Percentiles rank a stretch among this genome's conserved stretches.
Evolutionary conservation across 1,139 yeast species (phyloP).

Genomic region (Magnusiomyces fungicola): DNA sequence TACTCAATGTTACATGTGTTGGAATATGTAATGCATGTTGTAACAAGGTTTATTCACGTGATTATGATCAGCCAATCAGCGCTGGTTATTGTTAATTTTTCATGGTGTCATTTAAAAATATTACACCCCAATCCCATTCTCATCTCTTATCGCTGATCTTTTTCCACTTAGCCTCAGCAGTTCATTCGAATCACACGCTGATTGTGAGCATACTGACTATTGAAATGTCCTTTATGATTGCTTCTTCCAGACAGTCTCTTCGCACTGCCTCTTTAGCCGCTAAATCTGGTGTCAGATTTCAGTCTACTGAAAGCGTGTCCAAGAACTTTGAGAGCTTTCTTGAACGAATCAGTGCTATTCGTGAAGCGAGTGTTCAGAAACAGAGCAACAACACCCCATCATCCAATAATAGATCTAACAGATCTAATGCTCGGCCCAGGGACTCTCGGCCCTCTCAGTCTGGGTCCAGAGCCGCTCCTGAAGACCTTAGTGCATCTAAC

Average conservation of each 20-base stretch:
- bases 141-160: neutral
- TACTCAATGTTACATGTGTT: too few relatives aligned
- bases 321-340: too few relatives aligned
- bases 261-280: neutral
- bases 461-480: too few relatives aligned
- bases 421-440: too few relatives aligned
- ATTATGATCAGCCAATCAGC: conserved; percentile 24
- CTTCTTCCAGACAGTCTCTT: neutral
- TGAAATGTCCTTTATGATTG: neutral
- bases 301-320: neutral
- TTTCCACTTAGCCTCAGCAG: neutral
- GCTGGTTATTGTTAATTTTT: neutral
- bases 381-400: neutral
- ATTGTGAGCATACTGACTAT: neutral
- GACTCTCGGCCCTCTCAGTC: too few relatives aligned
- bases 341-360: neutral
- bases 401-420: too few relatives aligned
- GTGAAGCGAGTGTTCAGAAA: neutral
- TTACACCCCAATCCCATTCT: neutral
- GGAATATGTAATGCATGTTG: too few relatives aligned
- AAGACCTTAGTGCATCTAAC: too few relatives aligned
- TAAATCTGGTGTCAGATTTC: neutral
- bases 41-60: too few relatives aligned
- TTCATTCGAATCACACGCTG: neutral
- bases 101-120: too few relatives aligned